Evolutionary conservation across 1,284 basidiomycete species (phyloP).

Genomic region (Tremellales sp.): DNA sequence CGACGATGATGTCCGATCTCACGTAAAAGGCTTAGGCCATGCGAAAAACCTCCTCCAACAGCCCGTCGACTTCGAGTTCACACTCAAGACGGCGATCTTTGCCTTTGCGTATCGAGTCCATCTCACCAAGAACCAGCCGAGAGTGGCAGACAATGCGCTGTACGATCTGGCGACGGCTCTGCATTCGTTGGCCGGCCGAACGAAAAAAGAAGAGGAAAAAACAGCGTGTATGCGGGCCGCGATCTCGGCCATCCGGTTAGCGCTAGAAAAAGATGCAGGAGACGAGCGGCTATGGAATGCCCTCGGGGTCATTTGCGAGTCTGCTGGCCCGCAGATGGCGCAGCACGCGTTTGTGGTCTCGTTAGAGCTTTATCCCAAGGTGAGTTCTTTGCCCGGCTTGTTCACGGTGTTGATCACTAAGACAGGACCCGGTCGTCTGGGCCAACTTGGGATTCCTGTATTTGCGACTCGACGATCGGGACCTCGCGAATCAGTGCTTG

Average conservation of each 20-base stretch:
- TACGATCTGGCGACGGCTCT: slow-evolving; percentile 73
- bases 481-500: slow-evolving; percentile 82
- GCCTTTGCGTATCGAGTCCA: slow-evolving; percentile 70
- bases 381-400: slow-evolving; percentile 36
- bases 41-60: slow-evolving; percentile 34
- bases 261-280: slow-evolving; percentile 68
- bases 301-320: slow-evolving; percentile 39
- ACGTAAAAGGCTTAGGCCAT: slow-evolving; percentile 39
- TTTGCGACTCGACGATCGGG: slow-evolving; percentile 71
- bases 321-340: slow-evolving; percentile 51
- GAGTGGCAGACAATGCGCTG: slow-evolving; percentile 58
- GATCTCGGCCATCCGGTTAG: slow-evolving; percentile 64
- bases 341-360: slow-evolving; percentile 93
- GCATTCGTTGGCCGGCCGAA: slow-evolving; percentile 52
- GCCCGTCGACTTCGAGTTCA: slow-evolving; percentile 32
- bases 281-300: slow-evolving; percentile 76
- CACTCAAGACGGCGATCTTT: slow-evolving; percentile 60
- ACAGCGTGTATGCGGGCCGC: slow-evolving; percentile 55
- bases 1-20: slow-evolving; percentile 39
- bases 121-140: slow-evolving; percentile 61
- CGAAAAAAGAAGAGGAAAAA: slow-evolving; percentile 36
- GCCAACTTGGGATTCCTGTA: slow-evolving; percentile 87
- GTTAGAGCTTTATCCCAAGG: slow-evolving; percentile 77
- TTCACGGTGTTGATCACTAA: slow-evolving; percentile 9
- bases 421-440: slow-evolving; percentile 74